A percentile compares a stretch with the other conserved stretches of the same genome.
Evolutionary conservation across 768 basidiomycete genomes (phyloP).

Genomic region (Albatrellus ellisii): DNA sequence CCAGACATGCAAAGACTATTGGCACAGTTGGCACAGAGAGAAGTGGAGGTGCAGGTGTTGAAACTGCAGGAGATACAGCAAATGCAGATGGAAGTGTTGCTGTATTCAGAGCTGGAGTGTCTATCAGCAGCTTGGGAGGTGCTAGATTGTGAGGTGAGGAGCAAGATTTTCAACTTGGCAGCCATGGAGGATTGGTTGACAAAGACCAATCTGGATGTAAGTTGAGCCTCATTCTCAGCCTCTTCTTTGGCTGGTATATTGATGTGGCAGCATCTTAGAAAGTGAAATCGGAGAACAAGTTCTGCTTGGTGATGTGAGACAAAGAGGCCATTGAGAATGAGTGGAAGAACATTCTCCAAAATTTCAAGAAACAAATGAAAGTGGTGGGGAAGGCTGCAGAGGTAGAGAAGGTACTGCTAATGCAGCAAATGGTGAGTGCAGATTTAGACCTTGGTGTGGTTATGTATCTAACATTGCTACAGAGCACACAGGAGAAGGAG

Average conservation of each 20-base stretch:
- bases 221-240: constrained; percentile 11
- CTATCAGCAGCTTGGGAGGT: constrained; percentile 80
- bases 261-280: constrained; percentile 36
- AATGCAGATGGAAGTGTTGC: constrained; percentile 51
- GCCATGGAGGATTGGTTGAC: constrained; percentile 59
- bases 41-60: constrained; percentile 47
- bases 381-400: too few relatives aligned
- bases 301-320: constrained; percentile 80
- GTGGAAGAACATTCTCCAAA: constrained; percentile 47
- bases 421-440: constrained; percentile 42
- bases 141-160: constrained; percentile 67
- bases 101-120: constrained; percentile 81
- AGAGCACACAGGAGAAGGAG: too few relatives aligned
- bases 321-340: constrained; percentile 74
- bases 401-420: too few relatives aligned
- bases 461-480: too few relatives aligned
- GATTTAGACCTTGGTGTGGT: too few relatives aligned
- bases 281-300: constrained; percentile 94
- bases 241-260: too few relatives aligned
- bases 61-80: constrained; percentile 52
- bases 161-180: constrained; percentile 71
- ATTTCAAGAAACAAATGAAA: too few relatives aligned
- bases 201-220: constrained; percentile 56
- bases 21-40: constrained; percentile 47
- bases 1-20: constrained; percentile 39